Conservation (phyloP, 2,329 filamentous ascomycete species). For the Aspergillus melleus region DNA sequence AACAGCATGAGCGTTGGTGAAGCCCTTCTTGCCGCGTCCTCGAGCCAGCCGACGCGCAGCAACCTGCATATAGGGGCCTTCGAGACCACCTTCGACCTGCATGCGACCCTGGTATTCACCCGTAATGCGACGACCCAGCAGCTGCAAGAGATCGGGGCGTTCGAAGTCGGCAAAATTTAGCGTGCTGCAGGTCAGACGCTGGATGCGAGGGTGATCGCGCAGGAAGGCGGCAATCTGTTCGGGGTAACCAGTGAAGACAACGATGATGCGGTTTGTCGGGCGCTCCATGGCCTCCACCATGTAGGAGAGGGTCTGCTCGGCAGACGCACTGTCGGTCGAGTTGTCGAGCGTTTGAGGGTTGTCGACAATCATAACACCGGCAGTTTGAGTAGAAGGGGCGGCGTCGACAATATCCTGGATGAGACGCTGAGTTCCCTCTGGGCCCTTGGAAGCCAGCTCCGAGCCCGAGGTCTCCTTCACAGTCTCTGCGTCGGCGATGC, state of each 20-base stretch:
- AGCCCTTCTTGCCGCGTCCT: slow-evolving; percentile 14
- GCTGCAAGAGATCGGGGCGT: slow-evolving; percentile 10
- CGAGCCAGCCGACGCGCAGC: slow-evolving; percentile 19
- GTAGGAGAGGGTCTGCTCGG: slow-evolving; percentile 11
- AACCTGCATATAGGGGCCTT: slow-evolving; percentile 21
- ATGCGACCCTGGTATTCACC: slow-evolving; percentile 17
- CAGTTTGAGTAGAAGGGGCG: slow-evolving; percentile 7
- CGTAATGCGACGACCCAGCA: slow-evolving; percentile 15
- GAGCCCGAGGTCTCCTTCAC: slow-evolving; percentile 15
- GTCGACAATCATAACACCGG: slow-evolving; percentile 18
- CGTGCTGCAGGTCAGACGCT: slow-evolving; percentile 18
- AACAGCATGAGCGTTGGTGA: slow-evolving; percentile 18
- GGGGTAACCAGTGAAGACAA: slow-evolving; percentile 15
- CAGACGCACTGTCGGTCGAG: neutral
- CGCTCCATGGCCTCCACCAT: slow-evolving; percentile 18
- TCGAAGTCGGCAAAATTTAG: slow-evolving; percentile 20
- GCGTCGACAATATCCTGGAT: slow-evolving; percentile 12
- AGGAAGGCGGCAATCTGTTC: slow-evolving; percentile 14
- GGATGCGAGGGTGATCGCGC: slow-evolving; percentile 12
- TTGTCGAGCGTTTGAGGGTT: slow-evolving; percentile 10
- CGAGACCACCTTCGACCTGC: slow-evolving; percentile 22
- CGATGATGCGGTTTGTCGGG: slow-evolving; percentile 13
- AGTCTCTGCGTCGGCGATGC: slow-evolving; percentile 14
- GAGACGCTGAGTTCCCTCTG: slow-evolving; percentile 7
- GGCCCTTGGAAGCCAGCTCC: slow-evolving; percentile 15